Evolutionary conservation across 2,329 filamentous ascomycete genomes (phyloP).

Genomic region (Hymenoscyphus salicellus): DNA sequence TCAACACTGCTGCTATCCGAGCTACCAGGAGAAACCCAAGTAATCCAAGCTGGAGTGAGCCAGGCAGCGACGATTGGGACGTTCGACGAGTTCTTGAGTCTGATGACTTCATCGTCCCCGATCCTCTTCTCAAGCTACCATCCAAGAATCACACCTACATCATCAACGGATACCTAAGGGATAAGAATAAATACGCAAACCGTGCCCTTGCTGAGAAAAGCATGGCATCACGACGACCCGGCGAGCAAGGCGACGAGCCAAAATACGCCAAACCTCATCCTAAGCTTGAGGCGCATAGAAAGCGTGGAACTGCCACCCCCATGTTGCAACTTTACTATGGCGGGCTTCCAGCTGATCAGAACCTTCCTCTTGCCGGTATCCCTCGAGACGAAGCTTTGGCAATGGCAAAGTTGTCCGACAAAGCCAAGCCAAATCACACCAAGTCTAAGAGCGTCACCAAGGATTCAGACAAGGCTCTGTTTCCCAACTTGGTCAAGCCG

Average conservation of each 20-base stretch:
- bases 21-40: background rate
- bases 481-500: background rate
- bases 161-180: constrained; percentile 19
- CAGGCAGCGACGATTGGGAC: constrained; percentile 25
- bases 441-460: background rate
- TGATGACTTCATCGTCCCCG: constrained; percentile 19
- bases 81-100: constrained; percentile 19
- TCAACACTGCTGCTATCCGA: background rate
- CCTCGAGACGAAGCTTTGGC: constrained; percentile 11
- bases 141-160: constrained; percentile 20
- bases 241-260: background rate
- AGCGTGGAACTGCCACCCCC: constrained; percentile 25
- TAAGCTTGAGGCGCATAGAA: constrained; percentile 23
- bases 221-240: background rate
- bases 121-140: constrained; percentile 23
- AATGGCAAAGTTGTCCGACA: background rate
- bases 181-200: constrained; percentile 20
- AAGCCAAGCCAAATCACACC: background rate
- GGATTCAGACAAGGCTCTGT: background rate
- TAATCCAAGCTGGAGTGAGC: constrained; percentile 22
- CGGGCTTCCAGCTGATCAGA: constrained; percentile 16
- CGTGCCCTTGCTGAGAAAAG: background rate
- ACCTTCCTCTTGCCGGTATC: constrained; percentile 27
- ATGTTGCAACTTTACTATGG: constrained; percentile 20
- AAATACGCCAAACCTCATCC: constrained; percentile 21